Evolutionary conservation across 2,329 filamentous ascomycete species (phyloP).

Genomic region (Neoascochyta sp.): DNA sequence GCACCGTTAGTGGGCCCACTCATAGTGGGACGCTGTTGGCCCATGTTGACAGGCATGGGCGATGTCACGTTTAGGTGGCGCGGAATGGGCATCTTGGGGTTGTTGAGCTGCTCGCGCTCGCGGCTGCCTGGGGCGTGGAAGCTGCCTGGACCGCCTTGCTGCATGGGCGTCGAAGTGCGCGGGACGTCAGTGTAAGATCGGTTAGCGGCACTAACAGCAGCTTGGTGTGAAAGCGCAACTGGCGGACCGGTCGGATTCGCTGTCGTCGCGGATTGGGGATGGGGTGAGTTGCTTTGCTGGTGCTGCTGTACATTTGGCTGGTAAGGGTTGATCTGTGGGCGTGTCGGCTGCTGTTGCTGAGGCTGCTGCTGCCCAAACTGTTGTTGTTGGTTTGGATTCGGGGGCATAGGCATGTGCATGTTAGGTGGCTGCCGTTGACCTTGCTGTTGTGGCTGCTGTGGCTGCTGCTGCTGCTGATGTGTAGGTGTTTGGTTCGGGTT

Average conservation of each 20-base stretch:
- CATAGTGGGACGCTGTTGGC: slow-evolving; percentile 72
- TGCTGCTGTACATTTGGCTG: slow-evolving; percentile 35
- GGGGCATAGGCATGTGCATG: no score
- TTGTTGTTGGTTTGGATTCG: no score
- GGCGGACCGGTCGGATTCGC: slow-evolving; percentile 33
- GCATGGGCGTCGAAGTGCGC: slow-evolving; percentile 35
- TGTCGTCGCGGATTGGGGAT: slow-evolving; percentile 35
- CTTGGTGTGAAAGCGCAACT: slow-evolving; percentile 44
- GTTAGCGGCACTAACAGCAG: slow-evolving; percentile 43
- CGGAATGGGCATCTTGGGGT: slow-evolving; percentile 73
- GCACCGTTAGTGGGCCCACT: slow-evolving; percentile 71
- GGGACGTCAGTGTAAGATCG: slow-evolving; percentile 37
- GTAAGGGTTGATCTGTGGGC: slow-evolving; percentile 38
- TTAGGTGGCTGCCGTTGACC: slow-evolving; percentile 12
- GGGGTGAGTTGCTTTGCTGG: slow-evolving; percentile 37
- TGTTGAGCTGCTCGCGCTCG: slow-evolving; percentile 43
- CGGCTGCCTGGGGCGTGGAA: slow-evolving; percentile 34
- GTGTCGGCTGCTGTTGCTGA: slow-evolving; percentile 21
- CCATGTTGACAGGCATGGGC: slow-evolving; percentile 72
- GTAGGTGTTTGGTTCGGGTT: slow-evolving; percentile 13
- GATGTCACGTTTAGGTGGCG: slow-evolving; percentile 71
- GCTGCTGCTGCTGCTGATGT: slow-evolving; percentile 14
- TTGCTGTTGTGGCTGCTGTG: slow-evolving; percentile 16
- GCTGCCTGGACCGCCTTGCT: slow-evolving; percentile 25
- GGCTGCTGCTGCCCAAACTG: slow-evolving; percentile 8